phyloP scores from a whole-genome alignment of 371 early-diverging fungal species.

The Umbelopsis sp. region DNA sequence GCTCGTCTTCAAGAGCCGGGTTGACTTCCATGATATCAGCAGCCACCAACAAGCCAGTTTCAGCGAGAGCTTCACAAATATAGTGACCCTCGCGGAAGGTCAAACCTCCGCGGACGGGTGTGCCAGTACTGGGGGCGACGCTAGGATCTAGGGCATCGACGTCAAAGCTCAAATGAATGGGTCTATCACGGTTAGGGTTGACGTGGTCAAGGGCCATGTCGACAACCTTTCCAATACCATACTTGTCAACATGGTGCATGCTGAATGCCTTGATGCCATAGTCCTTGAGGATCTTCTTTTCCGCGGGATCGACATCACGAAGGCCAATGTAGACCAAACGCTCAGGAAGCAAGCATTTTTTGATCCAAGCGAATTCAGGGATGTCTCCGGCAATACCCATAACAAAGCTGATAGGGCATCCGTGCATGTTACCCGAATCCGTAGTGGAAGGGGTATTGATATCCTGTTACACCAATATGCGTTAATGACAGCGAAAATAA shows the following conservation, averaged over 20 bases:
- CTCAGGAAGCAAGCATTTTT: constrained; percentile 74
- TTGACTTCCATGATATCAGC: constrained; percentile 96
- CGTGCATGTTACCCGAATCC: constrained; percentile 93
- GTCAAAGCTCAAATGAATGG: constrained; percentile 93
- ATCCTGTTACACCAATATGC: constrained; percentile 57
- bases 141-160: constrained; percentile 96
- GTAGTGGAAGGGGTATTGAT: constrained; percentile 95
- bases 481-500: neutral
- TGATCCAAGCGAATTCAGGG: constrained; percentile 83
- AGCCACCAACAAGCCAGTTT: constrained; percentile 89
- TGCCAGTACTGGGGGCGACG: constrained; percentile 93
- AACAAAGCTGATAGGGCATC: constrained; percentile 93
- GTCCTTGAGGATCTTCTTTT: constrained; percentile 81
- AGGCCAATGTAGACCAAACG: constrained; percentile 95
- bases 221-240: constrained; percentile 94
- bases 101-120: constrained; percentile 96
- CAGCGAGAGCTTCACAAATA: constrained; percentile 88
- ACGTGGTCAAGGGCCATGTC: constrained; percentile 94
- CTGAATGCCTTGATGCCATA: constrained; percentile 90
- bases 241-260: constrained; percentile 96
- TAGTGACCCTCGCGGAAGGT: constrained; percentile 91
- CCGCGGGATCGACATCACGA: constrained; percentile 90
- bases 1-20: constrained; percentile 81
- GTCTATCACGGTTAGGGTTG: constrained; percentile 76
- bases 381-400: constrained; percentile 79